Evolutionary conservation across 257 asterid species (phyloP), one percentile per base, ranked within the genome.

Genomic region (Coffea canephora): DNA sequence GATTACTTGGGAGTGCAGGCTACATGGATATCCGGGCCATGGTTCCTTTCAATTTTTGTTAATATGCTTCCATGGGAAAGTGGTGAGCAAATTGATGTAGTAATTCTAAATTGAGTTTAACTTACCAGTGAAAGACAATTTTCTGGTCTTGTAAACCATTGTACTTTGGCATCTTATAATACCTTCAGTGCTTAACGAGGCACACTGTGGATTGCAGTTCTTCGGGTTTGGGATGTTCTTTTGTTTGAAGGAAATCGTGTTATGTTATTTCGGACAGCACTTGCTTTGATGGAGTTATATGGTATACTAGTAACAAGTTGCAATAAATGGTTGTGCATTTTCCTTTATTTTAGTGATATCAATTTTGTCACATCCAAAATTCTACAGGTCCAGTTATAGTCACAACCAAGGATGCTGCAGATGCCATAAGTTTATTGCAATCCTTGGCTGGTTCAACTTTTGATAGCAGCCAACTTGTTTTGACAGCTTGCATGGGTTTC

Each of bases 31-130:
- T 85, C 92, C 46, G 97, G 96, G 70, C 96, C 97, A 27, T 94
- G 98, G 98, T 92, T 94, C 90, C 98, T 94, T 85, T 87, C 97
- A 12, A 89, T 94, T 80, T 94, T 90, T 81, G 88, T 92, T 93
- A 94, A 94, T 88, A 92, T 94, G 98, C 98, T 94, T 87, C 97
- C 98, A 62, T 94, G 98, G 98, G 98, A 94, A 92, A 92, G 97
- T 80, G 98, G 98, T 94, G 83, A 79, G 97, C 62, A 15, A 78
- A 82, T 61, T 85, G 31, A 31, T 0, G 69, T 82, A 55, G 69
- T 78, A 8, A 49, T 76, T 49, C 45, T 9, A 14, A 55, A 62
- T 3, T 43, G 5, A 21, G 10, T 16, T 61, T 12, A 57, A 55
- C 39, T 36, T 34, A 19, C 62, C 62, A 55, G 62, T 8, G 23